phyloP scores from a whole-genome alignment of 179 eudicot genomes.

The Corrigiola litoralis region DNA sequence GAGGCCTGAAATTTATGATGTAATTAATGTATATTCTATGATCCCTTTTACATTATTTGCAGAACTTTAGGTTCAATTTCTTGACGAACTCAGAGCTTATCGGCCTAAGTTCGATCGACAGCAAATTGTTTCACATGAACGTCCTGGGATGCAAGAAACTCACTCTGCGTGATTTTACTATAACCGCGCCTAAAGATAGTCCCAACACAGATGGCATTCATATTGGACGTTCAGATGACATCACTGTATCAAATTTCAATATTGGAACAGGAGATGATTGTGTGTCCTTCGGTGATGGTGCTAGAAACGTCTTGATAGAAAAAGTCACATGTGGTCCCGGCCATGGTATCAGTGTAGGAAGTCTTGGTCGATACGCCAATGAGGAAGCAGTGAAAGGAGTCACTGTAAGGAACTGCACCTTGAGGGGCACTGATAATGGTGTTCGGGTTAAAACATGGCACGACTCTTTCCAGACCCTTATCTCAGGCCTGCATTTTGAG shows the following conservation, averaged over 20 bases:
- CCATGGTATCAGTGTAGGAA: slow-evolving; percentile 54
- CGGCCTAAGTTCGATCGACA: slow-evolving; percentile 39
- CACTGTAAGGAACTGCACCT: slow-evolving; percentile 25
- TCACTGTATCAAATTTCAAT: slow-evolving; percentile 16
- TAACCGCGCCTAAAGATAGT: slow-evolving; percentile 37
- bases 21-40: too few relatives aligned
- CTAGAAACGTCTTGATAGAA: slow-evolving; percentile 28
- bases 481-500: slow-evolving; percentile 32
- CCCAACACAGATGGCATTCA: slow-evolving; percentile 56
- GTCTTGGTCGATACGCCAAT: slow-evolving; percentile 40
- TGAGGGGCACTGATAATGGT: slow-evolving; percentile 31
- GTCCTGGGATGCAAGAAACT: slow-evolving; percentile 33
- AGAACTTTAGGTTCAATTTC: slow-evolving; percentile 40
- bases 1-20: too few relatives aligned
- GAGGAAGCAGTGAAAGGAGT: slow-evolving; percentile 33
- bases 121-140: slow-evolving; percentile 45
- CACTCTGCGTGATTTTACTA: slow-evolving; percentile 18
- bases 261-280: slow-evolving; percentile 54
- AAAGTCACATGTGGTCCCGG: slow-evolving; percentile 48
- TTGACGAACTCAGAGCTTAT: slow-evolving; percentile 25
- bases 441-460: slow-evolving; percentile 44
- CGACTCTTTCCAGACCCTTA: slow-evolving; percentile 8
- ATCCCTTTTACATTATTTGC: neutral
- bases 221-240: slow-evolving; percentile 37
- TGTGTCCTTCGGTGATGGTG: slow-evolving; percentile 47